Base-by-base conservation (phyloP, 2,329 filamentous ascomycete genomes). In the Neurospora sp. region DNA sequence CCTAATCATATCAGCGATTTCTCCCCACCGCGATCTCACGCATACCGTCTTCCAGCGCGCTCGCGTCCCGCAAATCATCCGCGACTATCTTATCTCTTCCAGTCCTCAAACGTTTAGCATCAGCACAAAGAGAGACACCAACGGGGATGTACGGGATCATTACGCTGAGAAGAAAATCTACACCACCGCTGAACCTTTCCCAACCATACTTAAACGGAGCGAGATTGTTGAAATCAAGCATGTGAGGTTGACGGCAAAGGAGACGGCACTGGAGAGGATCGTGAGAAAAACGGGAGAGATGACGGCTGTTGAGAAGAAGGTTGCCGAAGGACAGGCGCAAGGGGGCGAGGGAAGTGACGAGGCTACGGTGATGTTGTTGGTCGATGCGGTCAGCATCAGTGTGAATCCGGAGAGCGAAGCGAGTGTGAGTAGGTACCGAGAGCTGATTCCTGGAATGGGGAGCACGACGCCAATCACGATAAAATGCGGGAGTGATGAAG, bases 281-380 rank as follows among this genome's bases (percentile, higher is more conserved):
- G 90, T 93, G 75, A 89, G 94, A 71, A 97, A 97, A 83, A 97
- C 95, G 0, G 88, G 92, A 71, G 95, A 98, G 80, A 87, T 98
- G 82, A 84, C 88, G 1, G 81, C 86, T 0, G 83, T 97, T 1
- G 93, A 97, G 78, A 92, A 90, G 78, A 89, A 89, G 67, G 84
- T 95, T 9, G 81, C 84, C 0, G 89, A 92, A 28, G 91, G 91
- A 5, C 92, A 95, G 70, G 73, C 52, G 4, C 28, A 62, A 62
- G 52, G 52, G 13, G 52, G 52, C 4, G 52, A 62, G 28, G 52
- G 52, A 13, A 62, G 23, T 28, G 75, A 76, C 15, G 89, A 93
- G 42, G 87, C 90, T 9, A 87, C 88, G 62, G 86, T 90, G 17
- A 86, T 88, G 58, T 83, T 89, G 66, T 84, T 97, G 40, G 86